Conservation (phyloP, 495 filamentous ascomycete genomes). For the Daldinia caldariorum region DNA sequence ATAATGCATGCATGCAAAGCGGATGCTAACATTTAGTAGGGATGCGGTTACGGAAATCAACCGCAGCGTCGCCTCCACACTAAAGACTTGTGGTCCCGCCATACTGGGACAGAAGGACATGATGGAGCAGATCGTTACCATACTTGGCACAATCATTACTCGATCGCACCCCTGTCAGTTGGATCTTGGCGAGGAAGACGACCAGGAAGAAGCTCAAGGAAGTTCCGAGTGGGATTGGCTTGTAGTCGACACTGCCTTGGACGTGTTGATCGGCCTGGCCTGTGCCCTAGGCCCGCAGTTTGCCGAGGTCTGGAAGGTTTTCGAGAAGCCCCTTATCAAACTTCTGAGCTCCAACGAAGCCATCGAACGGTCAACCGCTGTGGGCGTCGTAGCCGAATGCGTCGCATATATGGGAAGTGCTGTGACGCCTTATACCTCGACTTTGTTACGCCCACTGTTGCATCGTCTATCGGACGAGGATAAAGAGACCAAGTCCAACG, state of each 20-base stretch:
- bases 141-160: slow-evolving; percentile 80
- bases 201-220: slow-evolving; percentile 74
- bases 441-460: slow-evolving; percentile 80
- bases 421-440: slow-evolving; percentile 78
- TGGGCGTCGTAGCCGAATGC: slow-evolving; percentile 93
- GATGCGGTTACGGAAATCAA: slow-evolving; percentile 94
- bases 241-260: slow-evolving; percentile 90
- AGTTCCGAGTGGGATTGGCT: slow-evolving; percentile 98
- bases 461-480: slow-evolving; percentile 92
- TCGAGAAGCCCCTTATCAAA: slow-evolving; percentile 88
- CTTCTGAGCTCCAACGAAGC: slow-evolving; percentile 85
- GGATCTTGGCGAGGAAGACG: slow-evolving; percentile 81
- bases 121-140: slow-evolving; percentile 62
- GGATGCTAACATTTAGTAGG: slow-evolving; percentile 64
- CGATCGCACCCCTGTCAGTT: slow-evolving; percentile 93
- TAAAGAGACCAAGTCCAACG: slow-evolving; percentile 91
- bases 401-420: slow-evolving; percentile 81
- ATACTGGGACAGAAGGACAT: slow-evolving; percentile 77
- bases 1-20: neutral
- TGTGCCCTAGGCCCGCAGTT: slow-evolving; percentile 84
- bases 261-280: slow-evolving; percentile 84
- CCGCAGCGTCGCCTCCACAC: slow-evolving; percentile 88
- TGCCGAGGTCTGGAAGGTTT: slow-evolving; percentile 87
- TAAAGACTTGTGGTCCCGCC: slow-evolving; percentile 90
- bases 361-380: slow-evolving; percentile 85